A percentile compares a stretch with the other conserved stretches of the same genome.
Conservation (phyloP, 352 stramenopile species). For the Phytophthora melonis region DNA sequence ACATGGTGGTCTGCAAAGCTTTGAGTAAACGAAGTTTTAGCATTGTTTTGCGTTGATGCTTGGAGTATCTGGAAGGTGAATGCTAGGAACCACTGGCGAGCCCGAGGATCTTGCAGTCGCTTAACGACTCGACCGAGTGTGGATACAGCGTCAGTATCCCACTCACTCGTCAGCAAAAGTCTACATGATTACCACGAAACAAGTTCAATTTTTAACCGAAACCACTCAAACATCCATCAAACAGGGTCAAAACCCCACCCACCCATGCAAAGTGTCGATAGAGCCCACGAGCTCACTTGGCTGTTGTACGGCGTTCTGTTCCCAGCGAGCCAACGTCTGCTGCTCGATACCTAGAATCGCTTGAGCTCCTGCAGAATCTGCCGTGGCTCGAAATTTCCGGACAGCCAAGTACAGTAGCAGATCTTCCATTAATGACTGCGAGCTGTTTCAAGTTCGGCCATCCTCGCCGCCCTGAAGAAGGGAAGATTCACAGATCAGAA, state of each 20-base stretch:
- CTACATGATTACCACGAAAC: slow-evolving; percentile 15
- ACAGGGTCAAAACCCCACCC: not conserved
- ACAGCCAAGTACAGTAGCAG: slow-evolving; percentile 41
- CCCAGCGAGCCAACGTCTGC: slow-evolving; percentile 20
- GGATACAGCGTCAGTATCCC: slow-evolving; percentile 22
- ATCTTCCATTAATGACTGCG: slow-evolving; percentile 44
- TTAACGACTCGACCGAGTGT: slow-evolving; percentile 29
- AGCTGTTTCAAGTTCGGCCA: slow-evolving; percentile 16
- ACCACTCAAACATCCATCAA: not conserved
- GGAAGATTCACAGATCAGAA: slow-evolving; percentile 22
- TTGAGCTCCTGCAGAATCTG: slow-evolving; percentile 10
- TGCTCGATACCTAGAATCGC: slow-evolving; percentile 16
- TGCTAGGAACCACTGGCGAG: slow-evolving; percentile 45
- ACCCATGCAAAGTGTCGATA: slow-evolving; percentile 25
- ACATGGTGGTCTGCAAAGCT: too few species aligned
- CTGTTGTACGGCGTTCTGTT: slow-evolving; percentile 2
- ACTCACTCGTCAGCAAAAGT: slow-evolving; percentile 34
- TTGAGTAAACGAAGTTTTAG: slow-evolving; percentile 3
- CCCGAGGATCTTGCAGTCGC: slow-evolving; percentile 48
- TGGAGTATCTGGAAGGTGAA: slow-evolving; percentile 46
- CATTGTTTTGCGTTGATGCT: not conserved
- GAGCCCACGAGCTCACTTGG: slow-evolving; percentile 4
- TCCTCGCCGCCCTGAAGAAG: slow-evolving; percentile 6
- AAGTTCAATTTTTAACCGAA: not conserved
- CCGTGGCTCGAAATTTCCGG: slow-evolving; percentile 19